These are phyloP conservation scores for Pseudomassariella vexata DNA, from an alignment of 2,329 filamentous ascomycete genomes.

Conservation along the genomic window DNA sequence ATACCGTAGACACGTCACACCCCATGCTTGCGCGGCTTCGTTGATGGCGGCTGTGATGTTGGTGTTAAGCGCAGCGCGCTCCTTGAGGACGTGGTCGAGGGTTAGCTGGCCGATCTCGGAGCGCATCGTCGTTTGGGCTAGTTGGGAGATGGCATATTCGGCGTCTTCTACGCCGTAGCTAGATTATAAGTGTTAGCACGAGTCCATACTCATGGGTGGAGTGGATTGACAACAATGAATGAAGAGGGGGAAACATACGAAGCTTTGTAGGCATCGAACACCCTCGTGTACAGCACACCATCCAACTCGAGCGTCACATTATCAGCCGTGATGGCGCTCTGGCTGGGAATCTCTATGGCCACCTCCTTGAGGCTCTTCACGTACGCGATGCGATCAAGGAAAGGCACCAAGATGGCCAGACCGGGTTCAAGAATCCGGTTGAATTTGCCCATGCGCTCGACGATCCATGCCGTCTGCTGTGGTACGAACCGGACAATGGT, in stretches of 20 bases:
- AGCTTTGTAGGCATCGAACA: slow-evolving; percentile 97
- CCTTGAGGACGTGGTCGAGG: slow-evolving; percentile 95
- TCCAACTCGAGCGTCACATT: slow-evolving; percentile 97
- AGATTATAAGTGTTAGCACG: too few relatives aligned
- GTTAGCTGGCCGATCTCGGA: slow-evolving; percentile 95
- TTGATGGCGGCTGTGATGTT: slow-evolving; percentile 99
- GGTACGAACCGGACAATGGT: slow-evolving; percentile 94
- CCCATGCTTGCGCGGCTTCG: slow-evolving; percentile 94
- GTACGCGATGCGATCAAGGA: slow-evolving; percentile 94
- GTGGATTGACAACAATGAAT: too few relatives aligned
- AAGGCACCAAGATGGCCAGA: slow-evolving; percentile 79
- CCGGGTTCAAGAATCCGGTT: slow-evolving; percentile 89
- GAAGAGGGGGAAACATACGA: slow-evolving; percentile 64
- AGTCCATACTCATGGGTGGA: too few relatives aligned
- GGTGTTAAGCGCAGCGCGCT: slow-evolving; percentile 89
- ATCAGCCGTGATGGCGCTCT: slow-evolving; percentile 96
- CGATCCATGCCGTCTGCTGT: slow-evolving; percentile 99
- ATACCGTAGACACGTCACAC: slow-evolving; percentile 91
- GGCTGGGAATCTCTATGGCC: slow-evolving; percentile 93
- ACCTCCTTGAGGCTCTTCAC: slow-evolving; percentile 96
- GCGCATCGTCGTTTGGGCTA: slow-evolving; percentile 98
- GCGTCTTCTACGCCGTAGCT: slow-evolving; percentile 98
- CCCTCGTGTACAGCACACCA: slow-evolving; percentile 89
- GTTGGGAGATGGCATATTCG: slow-evolving; percentile 96
- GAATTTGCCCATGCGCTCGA: slow-evolving; percentile 99